Percentiles rank a stretch among this genome's conserved stretches.
phyloP scores from a whole-genome alignment of 306 rosid genomes.

The Vigna mungo region DNA sequence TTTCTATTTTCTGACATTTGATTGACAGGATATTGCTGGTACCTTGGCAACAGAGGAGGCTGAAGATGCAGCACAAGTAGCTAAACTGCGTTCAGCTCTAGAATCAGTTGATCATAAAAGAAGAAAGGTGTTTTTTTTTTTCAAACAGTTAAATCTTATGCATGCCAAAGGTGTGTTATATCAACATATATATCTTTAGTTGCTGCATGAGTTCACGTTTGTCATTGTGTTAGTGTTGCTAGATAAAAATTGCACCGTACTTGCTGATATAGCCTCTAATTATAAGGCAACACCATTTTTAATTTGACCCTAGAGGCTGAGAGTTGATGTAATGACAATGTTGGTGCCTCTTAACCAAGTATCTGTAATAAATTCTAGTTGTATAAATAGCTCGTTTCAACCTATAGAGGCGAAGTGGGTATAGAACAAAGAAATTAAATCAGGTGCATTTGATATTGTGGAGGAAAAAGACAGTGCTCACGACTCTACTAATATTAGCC shows the following conservation, averaged over 20 bases:
- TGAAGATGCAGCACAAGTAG: conserved; percentile 85
- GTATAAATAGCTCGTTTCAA: not conserved
- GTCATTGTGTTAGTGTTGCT: not conserved
- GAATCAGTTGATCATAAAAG: conserved; percentile 98
- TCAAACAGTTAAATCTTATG: conserved; percentile 9
- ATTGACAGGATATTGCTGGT: conserved; percentile 93
- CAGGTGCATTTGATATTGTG: not conserved
- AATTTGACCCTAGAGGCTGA: not conserved
- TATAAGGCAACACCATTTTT: not conserved
- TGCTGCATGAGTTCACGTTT: conserved; percentile 8
- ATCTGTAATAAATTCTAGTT: not conserved
- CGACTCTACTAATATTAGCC: not conserved
- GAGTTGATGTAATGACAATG: not conserved
- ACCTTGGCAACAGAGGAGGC: conserved; percentile 96
- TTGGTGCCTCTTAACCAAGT: not conserved
- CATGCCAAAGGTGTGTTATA: not conserved
- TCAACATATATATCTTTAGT: conserved; percentile 2
- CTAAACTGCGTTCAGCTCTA: conserved; percentile 92
- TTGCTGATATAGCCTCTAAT: not conserved
- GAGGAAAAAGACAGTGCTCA: not conserved
- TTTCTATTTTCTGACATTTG: conserved; percentile 38
- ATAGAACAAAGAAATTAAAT: not conserved
- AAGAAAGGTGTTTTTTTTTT: conserved; percentile 75
- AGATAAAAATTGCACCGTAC: conserved; percentile 8
- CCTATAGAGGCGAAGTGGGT: not conserved